Percentiles rank a stretch among this genome's conserved stretches.
These are phyloP conservation scores for Rhodamnia rubescens DNA, from an alignment of 345 rosid genomes.

Conservation along the genomic window DNA sequence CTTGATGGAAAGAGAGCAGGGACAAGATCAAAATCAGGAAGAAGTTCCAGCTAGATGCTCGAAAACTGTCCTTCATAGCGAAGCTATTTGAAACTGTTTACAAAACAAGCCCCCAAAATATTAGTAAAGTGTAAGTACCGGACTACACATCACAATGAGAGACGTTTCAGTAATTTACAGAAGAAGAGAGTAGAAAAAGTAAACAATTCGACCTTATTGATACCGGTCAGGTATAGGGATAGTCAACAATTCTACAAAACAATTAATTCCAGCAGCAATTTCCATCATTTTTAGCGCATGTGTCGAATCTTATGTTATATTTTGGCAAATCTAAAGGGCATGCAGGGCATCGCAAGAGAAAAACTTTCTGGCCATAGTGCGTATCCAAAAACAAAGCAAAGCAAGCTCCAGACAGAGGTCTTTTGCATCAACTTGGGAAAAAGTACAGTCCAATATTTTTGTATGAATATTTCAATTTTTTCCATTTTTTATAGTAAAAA, in stretches of 20 bases:
- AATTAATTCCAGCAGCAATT: not conserved
- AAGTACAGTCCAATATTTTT: not conserved
- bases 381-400: not conserved
- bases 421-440: not conserved
- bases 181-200: not conserved
- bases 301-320: not conserved
- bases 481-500: not conserved
- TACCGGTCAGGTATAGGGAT: not conserved
- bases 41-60: not conserved
- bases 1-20: not conserved
- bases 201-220: not conserved
- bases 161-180: not conserved
- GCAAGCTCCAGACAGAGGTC: not conserved
- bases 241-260: not conserved
- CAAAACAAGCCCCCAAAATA: not conserved
- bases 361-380: not conserved
- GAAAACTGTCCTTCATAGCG: not conserved
- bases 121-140: not conserved
- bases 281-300: not conserved
- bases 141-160: not conserved
- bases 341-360: not conserved
- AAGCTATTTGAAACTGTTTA: not conserved
- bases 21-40: not conserved
- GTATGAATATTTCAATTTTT: not conserved
- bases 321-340: not conserved